Evolutionary conservation across 495 filamentous ascomycete species (phyloP).

Genomic region (Jackrogersella multiformis): DNA sequence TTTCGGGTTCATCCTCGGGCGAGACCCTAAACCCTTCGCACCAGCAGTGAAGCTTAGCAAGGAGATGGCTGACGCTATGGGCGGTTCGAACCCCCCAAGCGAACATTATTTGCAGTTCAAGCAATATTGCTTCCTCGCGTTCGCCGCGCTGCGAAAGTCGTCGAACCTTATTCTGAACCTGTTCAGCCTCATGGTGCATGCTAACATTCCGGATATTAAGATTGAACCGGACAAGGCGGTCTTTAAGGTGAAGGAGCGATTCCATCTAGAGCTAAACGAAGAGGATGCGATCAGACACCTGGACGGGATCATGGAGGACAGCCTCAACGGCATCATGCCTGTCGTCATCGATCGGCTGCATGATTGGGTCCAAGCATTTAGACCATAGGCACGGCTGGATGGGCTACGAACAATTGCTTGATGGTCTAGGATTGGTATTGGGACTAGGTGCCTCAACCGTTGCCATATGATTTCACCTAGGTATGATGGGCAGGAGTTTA

Average conservation of each 20-base stretch:
- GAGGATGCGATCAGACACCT: slow-evolving; percentile 91
- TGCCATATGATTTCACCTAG: background rate
- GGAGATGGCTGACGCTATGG: slow-evolving; percentile 99
- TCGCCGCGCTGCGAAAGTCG: slow-evolving; percentile 87
- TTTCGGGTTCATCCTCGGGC: slow-evolving; percentile 97
- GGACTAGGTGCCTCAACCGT: background rate
- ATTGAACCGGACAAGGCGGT: slow-evolving; percentile 93
- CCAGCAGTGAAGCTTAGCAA: slow-evolving; percentile 96
- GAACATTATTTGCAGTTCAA: slow-evolving; percentile 87
- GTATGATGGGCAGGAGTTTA: background rate
- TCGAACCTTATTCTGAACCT: slow-evolving; percentile 93
- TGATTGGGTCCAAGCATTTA: slow-evolving; percentile 90
- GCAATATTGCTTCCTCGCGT: slow-evolving; percentile 95
- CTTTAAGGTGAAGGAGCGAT: slow-evolving; percentile 91
- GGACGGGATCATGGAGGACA: slow-evolving; percentile 87
- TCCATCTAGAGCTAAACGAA: slow-evolving; percentile 90
- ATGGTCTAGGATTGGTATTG: background rate
- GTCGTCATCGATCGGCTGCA: slow-evolving; percentile 96
- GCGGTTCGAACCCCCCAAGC: slow-evolving; percentile 70
- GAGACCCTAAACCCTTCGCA: slow-evolving; percentile 96
- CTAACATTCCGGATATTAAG: slow-evolving; percentile 94
- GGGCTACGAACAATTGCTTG: background rate
- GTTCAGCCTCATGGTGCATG: slow-evolving; percentile 96
- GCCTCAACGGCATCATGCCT: slow-evolving; percentile 84
- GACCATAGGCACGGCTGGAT: slow-evolving; percentile 60